Percentiles rank a stretch among this genome's conserved stretches.
Conservation (phyloP, 2,329 filamentous ascomycete species). For the Botrytis deweyae region DNA sequence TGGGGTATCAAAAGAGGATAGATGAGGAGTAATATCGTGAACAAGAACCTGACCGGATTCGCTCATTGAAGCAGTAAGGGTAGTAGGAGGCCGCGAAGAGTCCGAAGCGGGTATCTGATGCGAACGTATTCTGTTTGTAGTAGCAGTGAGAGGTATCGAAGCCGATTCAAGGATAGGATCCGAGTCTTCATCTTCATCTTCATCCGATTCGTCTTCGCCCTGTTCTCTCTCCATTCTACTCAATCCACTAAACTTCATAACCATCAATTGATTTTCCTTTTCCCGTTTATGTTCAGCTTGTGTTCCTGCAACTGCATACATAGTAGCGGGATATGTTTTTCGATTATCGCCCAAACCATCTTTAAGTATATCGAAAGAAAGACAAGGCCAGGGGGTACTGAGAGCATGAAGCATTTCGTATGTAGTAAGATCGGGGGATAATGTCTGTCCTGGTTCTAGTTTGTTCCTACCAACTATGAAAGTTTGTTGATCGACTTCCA, state of each 20-base stretch:
- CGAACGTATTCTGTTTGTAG: conserved; percentile 89
- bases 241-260: conserved; percentile 93
- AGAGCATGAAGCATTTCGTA: conserved; percentile 98
- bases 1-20: conserved; percentile 85
- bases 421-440: conserved; percentile 87
- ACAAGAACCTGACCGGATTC: conserved; percentile 87
- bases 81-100: conserved; percentile 70
- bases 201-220: conserved; percentile 65
- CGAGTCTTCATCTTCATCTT: conserved; percentile 68
- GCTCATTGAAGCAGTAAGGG: conserved; percentile 87
- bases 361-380: conserved; percentile 89
- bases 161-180: conserved; percentile 95
- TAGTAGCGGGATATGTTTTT: conserved; percentile 89
- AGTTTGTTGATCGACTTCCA: conserved; percentile 91
- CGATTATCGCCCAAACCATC: conserved; percentile 86
- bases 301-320: conserved; percentile 92
- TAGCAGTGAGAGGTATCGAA: conserved; percentile 79
- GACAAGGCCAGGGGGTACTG: conserved; percentile 92
- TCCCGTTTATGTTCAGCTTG: conserved; percentile 76
- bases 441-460: conserved; percentile 83
- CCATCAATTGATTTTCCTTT: conserved; percentile 89
- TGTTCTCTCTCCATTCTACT: conserved; percentile 77
- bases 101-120: conserved; percentile 76
- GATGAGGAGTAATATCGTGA: conserved; percentile 89
- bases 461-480: conserved; percentile 96